Evolutionary conservation across 2,329 filamentous ascomycete genomes (phyloP), one percentile per base, ranked within the genome.

Genomic region (Exophiala alcalophila): DNA sequence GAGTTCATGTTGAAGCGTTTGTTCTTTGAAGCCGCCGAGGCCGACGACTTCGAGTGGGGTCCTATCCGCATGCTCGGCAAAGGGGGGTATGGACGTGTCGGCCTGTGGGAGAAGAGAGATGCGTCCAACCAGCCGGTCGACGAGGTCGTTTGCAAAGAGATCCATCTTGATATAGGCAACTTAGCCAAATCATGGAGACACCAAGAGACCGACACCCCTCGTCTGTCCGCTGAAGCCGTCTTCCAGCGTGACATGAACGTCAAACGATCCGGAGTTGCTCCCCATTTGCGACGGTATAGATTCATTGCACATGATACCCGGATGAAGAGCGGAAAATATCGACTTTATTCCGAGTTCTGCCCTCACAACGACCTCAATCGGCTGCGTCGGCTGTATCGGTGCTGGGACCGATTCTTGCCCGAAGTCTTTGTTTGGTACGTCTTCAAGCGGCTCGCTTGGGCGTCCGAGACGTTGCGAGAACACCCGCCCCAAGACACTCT

Each of bases 371-470:
- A 16, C 24, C 49, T 55, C 7, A 10, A 28, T 4, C 44, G 14
- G 9, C 31, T 55, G 5, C 18, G 36, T 14, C 14, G 20, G 5
- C 35, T 39, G 2, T 55, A 55, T 26, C 45, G 46, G 8, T 37
- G 34, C n/a, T 54, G 49, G 42, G 34, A 50, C 14, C 39, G 33
- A 14, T 46, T 43, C 14, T 29, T 55, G 9, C 53, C 53, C 2
- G 53, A 55, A 37, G 24, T 44, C 5, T 55, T 54, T 21, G 23
- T 55, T 12, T 55, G 53, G 53, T 38, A 54, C 10, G 40, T 55
- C n/a, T 52, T 55, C 33, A 10, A 46, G 20, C 26, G 19, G 5
- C 42, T 54, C n/a, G 53, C 49, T 4, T 32, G 25, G 4, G 46
- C 43, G 5, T 44, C 40, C 16, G 34, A 45, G 14, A 43, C 45